phyloP scores from a whole-genome alignment of 352 stramenopile genomes.

The Phytophthora sp. region DNA sequence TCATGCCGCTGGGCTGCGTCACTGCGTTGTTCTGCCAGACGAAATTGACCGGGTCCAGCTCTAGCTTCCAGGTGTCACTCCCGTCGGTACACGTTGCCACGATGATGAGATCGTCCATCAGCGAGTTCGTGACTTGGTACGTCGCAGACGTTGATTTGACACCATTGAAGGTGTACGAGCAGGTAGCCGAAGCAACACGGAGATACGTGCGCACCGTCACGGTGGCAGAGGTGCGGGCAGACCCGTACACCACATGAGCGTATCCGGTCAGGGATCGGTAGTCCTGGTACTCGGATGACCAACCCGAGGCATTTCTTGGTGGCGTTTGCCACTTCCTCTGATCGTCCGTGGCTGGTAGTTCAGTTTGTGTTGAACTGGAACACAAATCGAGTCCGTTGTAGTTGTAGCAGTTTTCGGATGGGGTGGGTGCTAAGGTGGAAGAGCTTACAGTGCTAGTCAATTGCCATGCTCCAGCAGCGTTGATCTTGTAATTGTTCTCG shows the following conservation, averaged over 20 bases:
- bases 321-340: slow-evolving; percentile 54
- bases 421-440: slow-evolving; percentile 19
- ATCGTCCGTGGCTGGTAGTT: slow-evolving; percentile 28
- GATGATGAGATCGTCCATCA: slow-evolving; percentile 43
- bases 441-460: slow-evolving; percentile 27
- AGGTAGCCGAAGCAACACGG: slow-evolving; percentile 26
- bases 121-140: slow-evolving; percentile 24
- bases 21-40: slow-evolving; percentile 58
- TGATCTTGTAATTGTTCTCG: slow-evolving; percentile 35
- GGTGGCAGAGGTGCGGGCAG: slow-evolving; percentile 35
- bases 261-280: slow-evolving; percentile 52
- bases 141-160: slow-evolving; percentile 20
- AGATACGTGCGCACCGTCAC: slow-evolving; percentile 47
- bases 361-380: slow-evolving; percentile 21
- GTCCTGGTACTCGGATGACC: slow-evolving; percentile 46
- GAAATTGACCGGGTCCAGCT: slow-evolving; percentile 70
- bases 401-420: slow-evolving; percentile 34
- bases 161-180: slow-evolving; percentile 50
- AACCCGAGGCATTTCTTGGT: slow-evolving; percentile 41
- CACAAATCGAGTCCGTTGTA: slow-evolving; percentile 43
- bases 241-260: slow-evolving; percentile 48
- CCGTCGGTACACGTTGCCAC: slow-evolving; percentile 29
- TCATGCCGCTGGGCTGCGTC: slow-evolving; percentile 34
- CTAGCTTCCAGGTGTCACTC: slow-evolving; percentile 29
- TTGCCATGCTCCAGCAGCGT: slow-evolving; percentile 27